Base-by-base conservation (phyloP, 441 rosid species). In the Erodium moschatum region DNA sequence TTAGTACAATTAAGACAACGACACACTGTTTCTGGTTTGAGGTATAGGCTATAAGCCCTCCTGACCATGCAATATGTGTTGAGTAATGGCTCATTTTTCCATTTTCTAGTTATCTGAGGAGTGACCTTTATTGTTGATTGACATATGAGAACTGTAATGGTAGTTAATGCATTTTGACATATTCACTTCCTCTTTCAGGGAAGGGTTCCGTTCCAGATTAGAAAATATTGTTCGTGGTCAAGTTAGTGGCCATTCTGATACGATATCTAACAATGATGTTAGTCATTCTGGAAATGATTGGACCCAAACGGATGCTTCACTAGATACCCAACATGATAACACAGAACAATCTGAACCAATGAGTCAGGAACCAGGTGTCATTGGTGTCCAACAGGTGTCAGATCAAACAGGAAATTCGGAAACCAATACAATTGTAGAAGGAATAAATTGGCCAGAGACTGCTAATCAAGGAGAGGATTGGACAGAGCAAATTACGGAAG, bases 21-120 rank as follows among this genome's bases (percentile, higher is more conserved):
- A 6, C 90, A 89, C 75, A 87, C 96, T 29, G 97, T 93, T 70
- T 91, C 97, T 69, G 97, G 97, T 70, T 81, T 93, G 77, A 91
- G 98, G 98, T 91, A 82, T 72, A 60, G 24, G 48, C 11, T 54
- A 20, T 67, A 58, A 58, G 48, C 33, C 15, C 16, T 29, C 27
- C 13, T 65, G 29, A 46, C 64, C 74, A 40, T 46, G 63, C 18
- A 52, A 44, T 11, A n/a, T 35, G 21, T 64, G 38, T 19, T 50
- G 15, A 44, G 64, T 50, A 68, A 6, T 64, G 56, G 6, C n/a
- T 70, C 61, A 21, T 13, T 52, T 52, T 52, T 52, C 21, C 5
- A 15, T 24, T 24, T 24, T 24, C 27, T 24, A 24, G 27, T 16
- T 8, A 52, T 52, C 60, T 52, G 19, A 52, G 19, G 60, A 52